Conservation (phyloP, 352 stramenopile genomes). For the Phytophthora pini region DNA sequence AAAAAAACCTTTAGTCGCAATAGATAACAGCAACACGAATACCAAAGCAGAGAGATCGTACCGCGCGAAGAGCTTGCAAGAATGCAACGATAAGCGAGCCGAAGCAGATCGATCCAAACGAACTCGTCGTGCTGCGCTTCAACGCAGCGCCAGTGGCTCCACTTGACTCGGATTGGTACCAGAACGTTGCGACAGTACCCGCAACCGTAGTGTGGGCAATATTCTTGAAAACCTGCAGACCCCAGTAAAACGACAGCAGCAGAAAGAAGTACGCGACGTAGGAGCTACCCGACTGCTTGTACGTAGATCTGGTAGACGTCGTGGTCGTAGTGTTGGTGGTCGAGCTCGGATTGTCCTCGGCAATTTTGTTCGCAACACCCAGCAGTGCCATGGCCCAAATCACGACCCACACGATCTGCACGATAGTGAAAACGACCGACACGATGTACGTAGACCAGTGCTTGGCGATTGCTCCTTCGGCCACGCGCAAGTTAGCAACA, state of each 20-base stretch:
- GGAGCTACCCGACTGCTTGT: constrained; percentile 42
- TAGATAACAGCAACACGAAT: too few species aligned
- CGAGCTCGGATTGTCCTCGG: constrained; percentile 50
- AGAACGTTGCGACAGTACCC: constrained; percentile 95
- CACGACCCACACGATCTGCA: constrained; percentile 91
- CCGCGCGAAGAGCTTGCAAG: constrained; percentile 87
- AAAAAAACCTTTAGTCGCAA: not conserved
- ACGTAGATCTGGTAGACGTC: constrained; percentile 36
- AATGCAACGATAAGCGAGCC: constrained; percentile 95
- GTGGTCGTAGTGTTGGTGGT: constrained; percentile 29
- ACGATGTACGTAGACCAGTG: constrained; percentile 90
- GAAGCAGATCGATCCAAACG: constrained; percentile 96
- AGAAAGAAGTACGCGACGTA: constrained; percentile 57
- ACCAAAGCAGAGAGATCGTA: constrained; percentile 24
- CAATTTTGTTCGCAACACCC: constrained; percentile 86
- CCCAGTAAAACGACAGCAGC: constrained; percentile 96
- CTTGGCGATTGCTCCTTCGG: constrained; percentile 88
- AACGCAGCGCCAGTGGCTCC: constrained; percentile 88
- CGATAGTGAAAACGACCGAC: constrained; percentile 86
- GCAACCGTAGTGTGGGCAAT: constrained; percentile 93
- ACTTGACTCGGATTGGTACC: constrained; percentile 90
- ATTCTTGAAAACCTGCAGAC: constrained; percentile 92
- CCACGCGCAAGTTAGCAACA: constrained; percentile 91
- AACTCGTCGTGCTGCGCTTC: constrained; percentile 87
- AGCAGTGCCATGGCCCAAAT: constrained; percentile 90